Conservation (phyloP, 345 rosid genomes). For the Draba incana region DNA sequence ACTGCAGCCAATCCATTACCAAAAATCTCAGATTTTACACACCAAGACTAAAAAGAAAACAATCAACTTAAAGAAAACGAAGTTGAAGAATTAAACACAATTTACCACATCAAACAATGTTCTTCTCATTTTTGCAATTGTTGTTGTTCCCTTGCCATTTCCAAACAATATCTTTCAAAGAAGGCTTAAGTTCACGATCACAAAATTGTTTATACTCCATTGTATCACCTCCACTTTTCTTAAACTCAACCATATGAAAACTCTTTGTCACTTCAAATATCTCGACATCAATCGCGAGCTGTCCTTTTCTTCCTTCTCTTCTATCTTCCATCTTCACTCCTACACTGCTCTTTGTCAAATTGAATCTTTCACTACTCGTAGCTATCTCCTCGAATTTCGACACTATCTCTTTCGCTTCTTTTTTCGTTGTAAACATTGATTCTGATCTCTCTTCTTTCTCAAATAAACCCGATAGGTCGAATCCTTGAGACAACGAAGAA, state of each 20-base stretch:
- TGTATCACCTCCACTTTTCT: slow-evolving; percentile 77
- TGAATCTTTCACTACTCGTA: slow-evolving; percentile 51
- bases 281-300: slow-evolving; percentile 69
- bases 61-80: not conserved
- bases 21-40: slow-evolving; percentile 18
- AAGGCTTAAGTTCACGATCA: slow-evolving; percentile 66
- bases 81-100: not conserved
- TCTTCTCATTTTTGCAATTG: slow-evolving; percentile 8
- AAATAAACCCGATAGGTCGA: slow-evolving; percentile 75
- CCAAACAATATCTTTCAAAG: slow-evolving; percentile 90
- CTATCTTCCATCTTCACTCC: slow-evolving; percentile 68
- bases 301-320: slow-evolving; percentile 85
- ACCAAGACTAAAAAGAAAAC: not conserved
- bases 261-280: slow-evolving; percentile 76
- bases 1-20: slow-evolving; percentile 16
- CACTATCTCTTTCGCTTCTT: slow-evolving; percentile 61
- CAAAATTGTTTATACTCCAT: slow-evolving; percentile 71
- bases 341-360: slow-evolving; percentile 49
- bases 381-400: slow-evolving; percentile 83
- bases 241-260: slow-evolving; percentile 74
- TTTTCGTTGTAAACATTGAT: slow-evolving; percentile 58
- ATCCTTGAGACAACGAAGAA: slow-evolving; percentile 77
- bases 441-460: slow-evolving; percentile 50
- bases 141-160: slow-evolving; percentile 65
- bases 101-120: slow-evolving; percentile 16